These are phyloP conservation scores for Chlamydomonas sp. DNA, from an alignment of 139 green algal species.

Conservation along the genomic window DNA sequence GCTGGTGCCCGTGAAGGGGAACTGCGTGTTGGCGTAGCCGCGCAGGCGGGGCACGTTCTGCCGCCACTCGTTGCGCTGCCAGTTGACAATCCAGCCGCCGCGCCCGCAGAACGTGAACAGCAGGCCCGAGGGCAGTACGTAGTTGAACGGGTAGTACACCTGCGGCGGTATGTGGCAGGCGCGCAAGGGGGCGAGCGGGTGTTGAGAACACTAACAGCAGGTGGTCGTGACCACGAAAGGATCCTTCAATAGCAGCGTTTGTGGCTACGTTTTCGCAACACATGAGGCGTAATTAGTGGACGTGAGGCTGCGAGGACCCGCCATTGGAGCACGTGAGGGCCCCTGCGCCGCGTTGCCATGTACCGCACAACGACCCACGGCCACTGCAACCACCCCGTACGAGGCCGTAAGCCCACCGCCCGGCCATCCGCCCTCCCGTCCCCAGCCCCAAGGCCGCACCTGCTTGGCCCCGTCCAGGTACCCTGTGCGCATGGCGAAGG, in stretches of 20 bases:
- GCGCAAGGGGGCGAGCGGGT: background rate
- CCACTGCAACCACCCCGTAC: background rate
- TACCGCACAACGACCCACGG: too few relatives aligned
- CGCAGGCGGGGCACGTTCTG: conserved; percentile 6
- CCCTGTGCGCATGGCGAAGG: background rate
- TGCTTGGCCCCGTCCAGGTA: conserved; percentile 34
- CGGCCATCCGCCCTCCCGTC: background rate
- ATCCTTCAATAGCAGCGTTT: too few relatives aligned
- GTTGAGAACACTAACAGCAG: background rate
- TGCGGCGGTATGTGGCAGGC: background rate
- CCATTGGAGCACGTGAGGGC: too few relatives aligned
- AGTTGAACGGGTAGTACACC: conserved; percentile 58
- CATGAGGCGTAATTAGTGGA: too few relatives aligned
- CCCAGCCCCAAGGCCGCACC: background rate
- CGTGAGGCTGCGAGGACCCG: too few relatives aligned
- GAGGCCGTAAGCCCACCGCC: background rate
- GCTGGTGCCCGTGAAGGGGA: conserved; percentile 42
- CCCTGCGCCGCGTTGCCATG: too few relatives aligned
- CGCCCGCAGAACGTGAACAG: conserved; percentile 47
- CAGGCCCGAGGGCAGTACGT: conserved; percentile 37
- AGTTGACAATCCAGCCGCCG: conserved; percentile 35
- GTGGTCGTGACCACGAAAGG: background rate
- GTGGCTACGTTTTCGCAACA: too few relatives aligned
- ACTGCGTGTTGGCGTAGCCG: conserved; percentile 31
- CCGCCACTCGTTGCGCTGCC: background rate